Conservation (phyloP, 345 rosid species). For the Triadica sebifera region DNA sequence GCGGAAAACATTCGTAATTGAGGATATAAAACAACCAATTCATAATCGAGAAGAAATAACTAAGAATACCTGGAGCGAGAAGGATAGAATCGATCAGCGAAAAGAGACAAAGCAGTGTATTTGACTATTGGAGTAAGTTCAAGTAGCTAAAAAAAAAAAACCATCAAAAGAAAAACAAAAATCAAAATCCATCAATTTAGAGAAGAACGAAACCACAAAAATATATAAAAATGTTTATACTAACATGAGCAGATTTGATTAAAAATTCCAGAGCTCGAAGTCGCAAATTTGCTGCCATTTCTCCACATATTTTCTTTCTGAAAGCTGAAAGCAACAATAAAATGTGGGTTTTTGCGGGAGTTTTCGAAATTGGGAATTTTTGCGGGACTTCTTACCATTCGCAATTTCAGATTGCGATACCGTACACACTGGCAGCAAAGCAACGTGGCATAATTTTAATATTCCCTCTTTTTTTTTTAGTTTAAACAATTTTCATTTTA, state of each 20-base stretch:
- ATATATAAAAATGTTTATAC: background rate
- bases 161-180: background rate
- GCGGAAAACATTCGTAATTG: no score
- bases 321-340: background rate
- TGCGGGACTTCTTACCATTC: background rate
- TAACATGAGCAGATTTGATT: conserved; percentile 42
- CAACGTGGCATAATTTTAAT: no score
- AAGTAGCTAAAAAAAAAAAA: conserved; percentile 39
- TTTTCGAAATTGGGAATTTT: background rate
- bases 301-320: background rate
- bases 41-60: no score
- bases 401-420: background rate
- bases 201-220: background rate
- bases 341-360: background rate
- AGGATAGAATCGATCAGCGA: conserved; percentile 57
- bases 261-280: conserved; percentile 35
- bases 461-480: background rate
- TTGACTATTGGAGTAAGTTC: conserved; percentile 60
- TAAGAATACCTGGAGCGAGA: conserved; percentile 48
- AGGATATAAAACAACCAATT: no score
- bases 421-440: no score
- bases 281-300: conserved; percentile 6
- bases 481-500: no score
- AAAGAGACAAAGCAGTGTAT: conserved; percentile 66
- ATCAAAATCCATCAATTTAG: background rate